Base-by-base conservation (phyloP, 2,329 filamentous ascomycete species). In the Fusarium sp. region DNA sequence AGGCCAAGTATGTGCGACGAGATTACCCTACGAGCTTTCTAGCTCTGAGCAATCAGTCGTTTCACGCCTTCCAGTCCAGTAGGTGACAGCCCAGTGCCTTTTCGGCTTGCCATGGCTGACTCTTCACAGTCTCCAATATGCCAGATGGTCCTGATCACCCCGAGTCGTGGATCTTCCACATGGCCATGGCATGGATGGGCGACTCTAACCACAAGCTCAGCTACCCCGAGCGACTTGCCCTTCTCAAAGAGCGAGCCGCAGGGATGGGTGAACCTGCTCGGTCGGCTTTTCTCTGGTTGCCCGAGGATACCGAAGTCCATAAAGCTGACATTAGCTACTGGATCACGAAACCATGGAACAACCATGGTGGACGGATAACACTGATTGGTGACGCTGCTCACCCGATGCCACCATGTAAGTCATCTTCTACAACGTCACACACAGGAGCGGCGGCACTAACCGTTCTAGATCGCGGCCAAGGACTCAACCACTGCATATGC, bases 241-340 rank as follows among this genome's bases (percentile, higher is more conserved):
- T 76, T 8, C 74, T 76, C 61, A 76, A 76, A 31, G 64, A 76
- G 24, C 70, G 72, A 14, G 74, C 74, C 1, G 27, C 20, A 8
- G 68, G 72, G 0, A 71, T 75, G 70, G 68, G 70, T 1, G 72
- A 76, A 14, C 74, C 74, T 5, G 70, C 72, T 33, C 56, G 72
- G 2, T 76, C 74, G 1, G 72, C 74, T 1, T 76, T 76, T 31
- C 56, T 73, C 27, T 76, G 74, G 74, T 40, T 76, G 9, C 74
- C 74, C 17, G 72, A 76, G 1, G 66, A 73, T 17, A 76, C 74
- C 3, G 72, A 75, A 36, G 74, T 76, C 12, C 74, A 76, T 53
- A 76, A 73, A 33, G 74, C 74, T 11, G 74, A 76, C 49, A 76
- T 76, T 44, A 76, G 74, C 55, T 76, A 71, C 49, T 76, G 74